Conservation (phyloP, 2,329 filamentous ascomycete species). For the Monosporascus sp. region DNA sequence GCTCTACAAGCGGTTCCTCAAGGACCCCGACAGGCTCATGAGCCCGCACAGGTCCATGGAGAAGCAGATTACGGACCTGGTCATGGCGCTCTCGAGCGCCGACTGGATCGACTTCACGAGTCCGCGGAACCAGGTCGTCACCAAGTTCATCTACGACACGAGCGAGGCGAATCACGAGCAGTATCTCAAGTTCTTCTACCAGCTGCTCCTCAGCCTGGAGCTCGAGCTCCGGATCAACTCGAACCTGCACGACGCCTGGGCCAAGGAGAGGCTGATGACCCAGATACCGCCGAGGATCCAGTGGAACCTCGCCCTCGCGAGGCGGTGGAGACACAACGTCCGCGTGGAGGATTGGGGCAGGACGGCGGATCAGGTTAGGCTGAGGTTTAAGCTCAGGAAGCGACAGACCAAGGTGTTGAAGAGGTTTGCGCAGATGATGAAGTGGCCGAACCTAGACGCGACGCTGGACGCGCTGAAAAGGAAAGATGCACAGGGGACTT, state of each 20-base stretch:
- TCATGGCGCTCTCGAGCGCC: slow-evolving; percentile 61
- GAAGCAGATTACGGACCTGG: slow-evolving; percentile 67
- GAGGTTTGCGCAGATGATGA: slow-evolving; percentile 65
- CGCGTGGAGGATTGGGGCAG: slow-evolving; percentile 57
- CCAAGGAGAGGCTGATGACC: slow-evolving; percentile 58
- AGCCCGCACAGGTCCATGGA: slow-evolving; percentile 61
- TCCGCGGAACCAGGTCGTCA: slow-evolving; percentile 66
- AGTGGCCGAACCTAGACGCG: slow-evolving; percentile 68
- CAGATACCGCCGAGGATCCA: slow-evolving; percentile 66
- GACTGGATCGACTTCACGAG: slow-evolving; percentile 71
- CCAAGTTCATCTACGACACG: slow-evolving; percentile 64
- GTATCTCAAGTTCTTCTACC: slow-evolving; percentile 68
- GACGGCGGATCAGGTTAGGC: slow-evolving; percentile 50
- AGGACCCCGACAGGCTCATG: slow-evolving; percentile 58
- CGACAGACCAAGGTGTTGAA: slow-evolving; percentile 64
- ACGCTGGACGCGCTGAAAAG: slow-evolving; percentile 59
- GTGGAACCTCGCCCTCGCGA: slow-evolving; percentile 68
- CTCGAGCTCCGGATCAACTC: slow-evolving; percentile 66
- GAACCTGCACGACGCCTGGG: slow-evolving; percentile 52
- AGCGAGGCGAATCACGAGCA: slow-evolving; percentile 48
- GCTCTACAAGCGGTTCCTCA: slow-evolving; percentile 63
- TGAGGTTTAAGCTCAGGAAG: slow-evolving; percentile 60
- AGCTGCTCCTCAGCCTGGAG: slow-evolving; percentile 69
- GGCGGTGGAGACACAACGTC: slow-evolving; percentile 67
- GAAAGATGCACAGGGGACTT: slow-evolving; percentile 50